Evolutionary conservation across 2,329 filamentous ascomycete species (phyloP), one percentile per base, ranked within the genome.

Genomic region (Cercospora sp.): DNA sequence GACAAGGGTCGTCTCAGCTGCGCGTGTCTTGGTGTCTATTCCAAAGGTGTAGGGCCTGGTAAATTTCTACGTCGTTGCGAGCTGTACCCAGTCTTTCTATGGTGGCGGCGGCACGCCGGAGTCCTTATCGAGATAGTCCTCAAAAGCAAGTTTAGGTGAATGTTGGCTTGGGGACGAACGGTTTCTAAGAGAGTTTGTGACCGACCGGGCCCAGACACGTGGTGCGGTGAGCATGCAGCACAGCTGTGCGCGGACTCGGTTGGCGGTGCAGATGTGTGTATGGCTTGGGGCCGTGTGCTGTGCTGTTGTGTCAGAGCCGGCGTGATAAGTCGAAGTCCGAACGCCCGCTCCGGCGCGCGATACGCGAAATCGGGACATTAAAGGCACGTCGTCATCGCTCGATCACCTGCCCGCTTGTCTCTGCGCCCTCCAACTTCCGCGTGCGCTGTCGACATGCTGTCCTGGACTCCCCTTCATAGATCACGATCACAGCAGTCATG

Each of bases 401-500:
- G 5, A 58, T 58, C 23, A 58, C 20, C 53, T 33, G 53, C 53
- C 26, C 26, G 26, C 26, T 33, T n/a, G 53, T 58, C 53, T 58
- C 30, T 18, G 23, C 13, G 16, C 23, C 26, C 20, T 58, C 53
- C 53, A 30, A 33, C 53, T 58, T 58, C 16, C 13, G 53, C 30
- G 13, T 31, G 53, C 53, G 23, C 45, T 51, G 45, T 51, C 45
- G 45, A 51, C 18, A 51, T 26, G 45, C 18, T 23, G 18, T 23
- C 45, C 45, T 13, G 10, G 10, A 51, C 5, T 7, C 10, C 12
- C 4, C 20, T 26, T 26, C 3, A 26, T 20, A 20, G 18, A 13
- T 12, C 45, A 20, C 18, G 18, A 51, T 51, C 45, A 10, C 53
- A 58, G 13, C 20, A 59, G 42, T 51, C 28, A 95, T 96, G 93